A percentile compares a stretch with the other conserved stretches of the same genome.
These are phyloP conservation scores for Pythium pectinolyticum DNA, from an alignment of 352 stramenopile species.

Conservation along the genomic window DNA sequence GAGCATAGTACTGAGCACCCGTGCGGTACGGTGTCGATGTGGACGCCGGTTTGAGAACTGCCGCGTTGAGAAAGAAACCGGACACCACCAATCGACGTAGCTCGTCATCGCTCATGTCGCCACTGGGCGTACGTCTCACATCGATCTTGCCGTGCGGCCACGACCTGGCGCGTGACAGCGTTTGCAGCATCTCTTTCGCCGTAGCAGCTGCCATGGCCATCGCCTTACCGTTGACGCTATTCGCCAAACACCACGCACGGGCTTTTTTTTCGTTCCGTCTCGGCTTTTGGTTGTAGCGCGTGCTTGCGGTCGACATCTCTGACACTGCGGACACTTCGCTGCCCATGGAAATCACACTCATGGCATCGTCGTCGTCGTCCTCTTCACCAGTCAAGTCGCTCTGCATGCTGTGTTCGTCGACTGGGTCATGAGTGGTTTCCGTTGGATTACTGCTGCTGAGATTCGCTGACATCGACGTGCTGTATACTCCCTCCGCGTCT, in stretches of 20 bases:
- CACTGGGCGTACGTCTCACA: neutral
- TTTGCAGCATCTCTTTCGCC: constrained; percentile 20
- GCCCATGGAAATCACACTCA: constrained; percentile 4
- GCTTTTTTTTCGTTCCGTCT: constrained; percentile 22
- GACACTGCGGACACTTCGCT: neutral
- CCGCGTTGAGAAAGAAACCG: constrained; percentile 32
- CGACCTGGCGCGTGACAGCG: constrained; percentile 19
- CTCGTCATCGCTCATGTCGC: constrained; percentile 2
- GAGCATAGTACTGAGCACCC: constrained; percentile 23
- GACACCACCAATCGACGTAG: constrained; percentile 15
- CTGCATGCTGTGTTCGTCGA: constrained; percentile 2
- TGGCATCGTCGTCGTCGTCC: constrained; percentile 13
- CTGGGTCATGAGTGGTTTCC: too few species aligned
- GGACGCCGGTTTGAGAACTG: constrained; percentile 19
- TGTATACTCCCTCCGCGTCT: too few species aligned
- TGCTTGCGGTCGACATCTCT: neutral
- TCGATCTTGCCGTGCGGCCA: neutral
- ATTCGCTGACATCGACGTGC: too few species aligned
- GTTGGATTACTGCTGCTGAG: too few species aligned
- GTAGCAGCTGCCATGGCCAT: constrained; percentile 24
- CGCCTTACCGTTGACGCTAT: constrained; percentile 28
- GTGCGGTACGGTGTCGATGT: neutral
- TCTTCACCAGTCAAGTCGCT: neutral
- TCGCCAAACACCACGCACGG: constrained; percentile 24
- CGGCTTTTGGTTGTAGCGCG: constrained; percentile 7